Evolutionary conservation across 208 protist genomes (phyloP).

Genomic region (Jaenimonas drosophilae): DNA sequence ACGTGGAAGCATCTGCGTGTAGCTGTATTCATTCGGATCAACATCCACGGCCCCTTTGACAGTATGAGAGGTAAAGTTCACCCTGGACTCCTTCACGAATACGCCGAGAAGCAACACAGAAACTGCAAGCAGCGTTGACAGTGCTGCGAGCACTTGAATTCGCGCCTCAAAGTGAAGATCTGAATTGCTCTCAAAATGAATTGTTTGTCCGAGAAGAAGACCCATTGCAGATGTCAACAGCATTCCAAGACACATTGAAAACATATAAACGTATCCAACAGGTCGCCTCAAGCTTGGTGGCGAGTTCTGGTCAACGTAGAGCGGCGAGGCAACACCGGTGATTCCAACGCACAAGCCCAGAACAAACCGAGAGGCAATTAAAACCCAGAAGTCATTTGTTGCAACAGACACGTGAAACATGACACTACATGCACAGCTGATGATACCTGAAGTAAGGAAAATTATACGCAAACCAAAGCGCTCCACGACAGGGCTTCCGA

Average conservation of each 20-base stretch:
- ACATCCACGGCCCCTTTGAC: neutral
- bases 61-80: neutral
- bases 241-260: conserved; percentile 27
- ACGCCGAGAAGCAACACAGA: conserved; percentile 24
- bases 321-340: conserved; percentile 17
- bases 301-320: conserved; percentile 41
- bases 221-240: conserved; percentile 34
- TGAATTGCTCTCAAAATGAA: conserved; percentile 8
- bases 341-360: conserved; percentile 31
- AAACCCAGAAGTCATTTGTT: conserved; percentile 24
- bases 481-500: conserved; percentile 18
- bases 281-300: conserved; percentile 10
- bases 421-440: conserved; percentile 13
- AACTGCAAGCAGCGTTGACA: conserved; percentile 16
- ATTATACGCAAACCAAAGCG: conserved; percentile 19
- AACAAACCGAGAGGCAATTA: conserved; percentile 40
- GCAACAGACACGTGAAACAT: conserved; percentile 26
- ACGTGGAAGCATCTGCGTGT: neutral
- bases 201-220: conserved; percentile 23
- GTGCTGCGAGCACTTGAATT: conserved; percentile 24
- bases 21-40: neutral
- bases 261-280: conserved; percentile 33
- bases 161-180: conserved; percentile 16
- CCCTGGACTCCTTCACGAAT: conserved; percentile 8
- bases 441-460: conserved; percentile 28